A percentile compares a stretch with the other conserved stretches of the same genome.
Conservation (phyloP, 202 grass and related monocot genomes). For the Brachypodium distachyon region DNA sequence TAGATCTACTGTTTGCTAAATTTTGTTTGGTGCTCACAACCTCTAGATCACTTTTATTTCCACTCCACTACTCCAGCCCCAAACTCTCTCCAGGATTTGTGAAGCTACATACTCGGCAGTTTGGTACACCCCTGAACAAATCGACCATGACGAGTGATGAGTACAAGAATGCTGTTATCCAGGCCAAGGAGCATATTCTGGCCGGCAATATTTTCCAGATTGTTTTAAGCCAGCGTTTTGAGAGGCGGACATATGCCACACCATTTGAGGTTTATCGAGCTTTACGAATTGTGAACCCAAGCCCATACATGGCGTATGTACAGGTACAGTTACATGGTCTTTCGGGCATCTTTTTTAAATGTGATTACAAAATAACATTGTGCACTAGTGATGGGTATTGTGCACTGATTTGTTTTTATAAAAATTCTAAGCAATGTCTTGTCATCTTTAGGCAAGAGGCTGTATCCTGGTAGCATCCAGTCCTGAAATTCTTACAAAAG, state of each 20-base stretch:
- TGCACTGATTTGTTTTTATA: not conserved
- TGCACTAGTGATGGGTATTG: not conserved
- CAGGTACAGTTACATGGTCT: conserved; percentile 43
- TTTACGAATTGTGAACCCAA: conserved; percentile 92
- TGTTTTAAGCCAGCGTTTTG: conserved; percentile 91
- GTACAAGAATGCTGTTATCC: conserved; percentile 72
- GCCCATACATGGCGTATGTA: conserved; percentile 87
- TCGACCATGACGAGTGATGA: conserved; percentile 92
- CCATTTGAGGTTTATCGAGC: conserved; percentile 97
- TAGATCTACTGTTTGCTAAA: not conserved
- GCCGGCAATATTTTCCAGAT: conserved; percentile 96
- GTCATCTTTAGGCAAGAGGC: conserved; percentile 65
- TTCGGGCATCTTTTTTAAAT: not conserved
- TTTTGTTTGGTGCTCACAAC: conserved; percentile 1
- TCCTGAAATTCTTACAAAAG: conserved; percentile 95
- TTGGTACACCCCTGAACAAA: conserved; percentile 71
- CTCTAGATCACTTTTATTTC: conserved; percentile 28
- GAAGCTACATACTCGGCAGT: conserved; percentile 66
- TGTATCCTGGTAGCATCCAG: conserved; percentile 95
- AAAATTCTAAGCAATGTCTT: conserved; percentile 9
- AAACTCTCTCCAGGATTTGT: conserved; percentile 75
- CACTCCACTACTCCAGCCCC: conserved; percentile 45
- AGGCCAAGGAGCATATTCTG: conserved; percentile 90
- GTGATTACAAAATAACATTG: not conserved
- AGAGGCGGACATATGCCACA: conserved; percentile 86